Conservation (phyloP, 768 basidiomycete species). For the Lyophyllum atratum region DNA sequence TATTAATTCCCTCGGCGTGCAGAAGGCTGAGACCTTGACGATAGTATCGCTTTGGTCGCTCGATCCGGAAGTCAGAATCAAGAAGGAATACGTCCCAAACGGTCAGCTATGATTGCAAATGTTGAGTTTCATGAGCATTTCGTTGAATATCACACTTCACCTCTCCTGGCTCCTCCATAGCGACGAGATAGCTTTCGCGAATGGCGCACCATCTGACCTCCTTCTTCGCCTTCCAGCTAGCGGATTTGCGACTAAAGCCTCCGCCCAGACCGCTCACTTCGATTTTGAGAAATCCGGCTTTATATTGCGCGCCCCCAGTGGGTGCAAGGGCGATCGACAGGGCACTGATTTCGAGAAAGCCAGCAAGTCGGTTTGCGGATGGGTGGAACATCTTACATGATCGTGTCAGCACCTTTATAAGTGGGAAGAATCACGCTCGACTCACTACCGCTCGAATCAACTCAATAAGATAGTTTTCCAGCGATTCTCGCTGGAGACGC, state of each 20-base stretch:
- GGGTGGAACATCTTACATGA: conserved; percentile 88
- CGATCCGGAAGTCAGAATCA: conserved; percentile 85
- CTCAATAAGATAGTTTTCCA: conserved; percentile 87
- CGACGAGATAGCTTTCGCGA: conserved; percentile 88
- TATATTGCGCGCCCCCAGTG: conserved; percentile 85
- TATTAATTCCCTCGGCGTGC: conserved; percentile 33
- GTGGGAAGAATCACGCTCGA: conserved; percentile 4
- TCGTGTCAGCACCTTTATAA: not conserved
- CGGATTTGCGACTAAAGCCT: conserved; percentile 68
- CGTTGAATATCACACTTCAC: conserved; percentile 38
- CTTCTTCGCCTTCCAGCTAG: conserved; percentile 58
- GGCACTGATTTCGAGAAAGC: conserved; percentile 91
- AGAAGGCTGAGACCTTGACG: conserved; percentile 80
- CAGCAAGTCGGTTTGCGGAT: conserved; percentile 83
- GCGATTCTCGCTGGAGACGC: conserved; percentile 72
- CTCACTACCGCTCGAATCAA: conserved; percentile 89
- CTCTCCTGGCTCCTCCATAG: conserved; percentile 84
- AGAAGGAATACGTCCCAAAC: conserved; percentile 94
- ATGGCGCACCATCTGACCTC: conserved; percentile 89
- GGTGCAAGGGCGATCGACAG: conserved; percentile 80
- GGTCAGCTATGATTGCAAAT: conserved; percentile 48
- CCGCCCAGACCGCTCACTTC: conserved; percentile 53
- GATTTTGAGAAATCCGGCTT: conserved; percentile 81
- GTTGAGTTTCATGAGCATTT: not conserved
- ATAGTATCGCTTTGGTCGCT: conserved; percentile 88